Evolutionary conservation across 257 asterid species (phyloP).

Genomic region (Solanum sitiens): DNA sequence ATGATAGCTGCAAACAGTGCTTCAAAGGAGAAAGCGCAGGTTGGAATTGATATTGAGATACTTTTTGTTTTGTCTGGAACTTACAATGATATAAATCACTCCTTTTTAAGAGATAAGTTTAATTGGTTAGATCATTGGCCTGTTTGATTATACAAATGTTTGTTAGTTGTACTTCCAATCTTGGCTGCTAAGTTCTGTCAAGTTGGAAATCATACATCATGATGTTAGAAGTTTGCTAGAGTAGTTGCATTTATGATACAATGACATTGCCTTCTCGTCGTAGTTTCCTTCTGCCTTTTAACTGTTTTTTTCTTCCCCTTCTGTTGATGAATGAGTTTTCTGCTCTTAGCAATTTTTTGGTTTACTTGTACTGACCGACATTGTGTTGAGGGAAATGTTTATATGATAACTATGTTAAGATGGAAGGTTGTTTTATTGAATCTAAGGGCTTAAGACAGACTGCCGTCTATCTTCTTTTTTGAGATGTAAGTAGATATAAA

Average conservation of each 20-base stretch:
- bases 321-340: neutral
- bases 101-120: neutral
- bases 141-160: neutral
- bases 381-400: neutral
- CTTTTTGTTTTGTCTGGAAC: neutral
- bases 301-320: neutral
- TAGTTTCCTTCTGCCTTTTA: neutral
- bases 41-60: conserved; percentile 17
- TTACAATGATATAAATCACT: neutral
- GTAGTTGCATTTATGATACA: neutral
- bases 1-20: conserved; percentile 50
- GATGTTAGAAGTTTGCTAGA: neutral
- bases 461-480: neutral
- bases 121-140: neutral
- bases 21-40: conserved; percentile 65
- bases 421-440: neutral
- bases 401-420: neutral
- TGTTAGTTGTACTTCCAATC: neutral
- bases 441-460: neutral
- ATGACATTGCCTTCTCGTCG: neutral
- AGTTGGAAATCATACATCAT: neutral
- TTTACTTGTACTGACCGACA: neutral
- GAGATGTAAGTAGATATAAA: neutral
- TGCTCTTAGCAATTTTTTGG: neutral
- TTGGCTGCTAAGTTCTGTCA: neutral